Percentiles rank a stretch among this genome's conserved stretches.
These are phyloP conservation scores for Daldinia decipiens DNA, from an alignment of 495 filamentous ascomycete species.

Conservation along the genomic window DNA sequence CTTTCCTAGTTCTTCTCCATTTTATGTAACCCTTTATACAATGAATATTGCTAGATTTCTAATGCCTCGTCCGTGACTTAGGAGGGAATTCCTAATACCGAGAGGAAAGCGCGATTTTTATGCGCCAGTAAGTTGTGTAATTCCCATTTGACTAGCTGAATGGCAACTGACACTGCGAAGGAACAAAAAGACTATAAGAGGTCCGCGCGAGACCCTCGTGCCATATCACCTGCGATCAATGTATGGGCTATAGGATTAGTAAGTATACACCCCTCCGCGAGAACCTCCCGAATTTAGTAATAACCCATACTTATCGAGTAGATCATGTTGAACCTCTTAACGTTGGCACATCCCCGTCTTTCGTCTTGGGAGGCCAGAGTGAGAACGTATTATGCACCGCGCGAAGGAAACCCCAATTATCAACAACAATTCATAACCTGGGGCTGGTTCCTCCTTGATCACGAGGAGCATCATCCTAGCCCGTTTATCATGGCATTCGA, in stretches of 20 bases:
- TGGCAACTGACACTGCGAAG: constrained; percentile 7
- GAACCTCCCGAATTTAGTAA: not conserved
- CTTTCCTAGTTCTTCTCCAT: not conserved
- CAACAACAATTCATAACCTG: not conserved
- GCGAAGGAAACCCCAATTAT: not conserved
- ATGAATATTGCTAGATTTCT: not conserved
- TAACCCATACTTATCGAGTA: not conserved
- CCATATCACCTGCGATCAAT: constrained; percentile 6
- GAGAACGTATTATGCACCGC: not conserved
- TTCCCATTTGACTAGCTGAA: not conserved
- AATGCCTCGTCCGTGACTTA: not conserved
- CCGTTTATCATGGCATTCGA: not conserved
- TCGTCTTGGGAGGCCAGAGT: not conserved
- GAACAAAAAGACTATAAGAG: not conserved
- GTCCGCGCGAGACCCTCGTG: not conserved
- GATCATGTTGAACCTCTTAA: constrained; percentile 28
- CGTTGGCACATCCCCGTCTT: not conserved
- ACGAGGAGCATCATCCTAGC: constrained; percentile 1
- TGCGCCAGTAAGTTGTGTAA: constrained; percentile 16
- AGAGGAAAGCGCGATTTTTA: constrained; percentile 9
- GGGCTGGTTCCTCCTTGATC: not conserved
- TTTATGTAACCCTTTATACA: not conserved
- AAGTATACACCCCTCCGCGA: constrained; percentile 6
- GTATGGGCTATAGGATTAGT: constrained; percentile 31
- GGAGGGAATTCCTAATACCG: not conserved